Evolutionary conservation across 2,329 filamentous ascomycete genomes (phyloP), one percentile per base, ranked within the genome.

Genomic region (Pseudohalonectria lignicola): DNA sequence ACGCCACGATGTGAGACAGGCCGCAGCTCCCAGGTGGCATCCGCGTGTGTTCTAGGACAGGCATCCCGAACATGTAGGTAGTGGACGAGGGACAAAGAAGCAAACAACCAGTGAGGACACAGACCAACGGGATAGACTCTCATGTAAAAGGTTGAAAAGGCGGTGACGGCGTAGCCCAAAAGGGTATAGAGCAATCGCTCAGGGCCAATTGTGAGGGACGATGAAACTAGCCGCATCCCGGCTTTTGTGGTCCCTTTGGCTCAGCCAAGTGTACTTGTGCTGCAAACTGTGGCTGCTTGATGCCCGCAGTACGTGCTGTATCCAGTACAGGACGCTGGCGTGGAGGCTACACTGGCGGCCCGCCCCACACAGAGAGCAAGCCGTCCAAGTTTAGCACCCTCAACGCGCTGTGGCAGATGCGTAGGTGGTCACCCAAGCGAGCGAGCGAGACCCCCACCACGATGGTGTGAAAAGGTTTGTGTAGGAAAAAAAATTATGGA

Each of bases 401-500:
- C 23, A 26, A 26, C n/a, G 23, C 23, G 23, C 23, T 26, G 23
- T 26, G 23, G 23, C 39, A 30, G 39, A 23, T 31, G 8, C 29
- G 15, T 8, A 8, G n/a, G 12, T 8, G 31, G 13, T 8, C 8
- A 33, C 8, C 34, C 19, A 35, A n/a, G 34, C 20, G 13, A 36
- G 34, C 20, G 13, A 36, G 29, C 40, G 38, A 39, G 28, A 36
- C 37, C 40, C 36, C 37, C 31, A 42, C 31, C 34, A 35, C 20
- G 23, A 26, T 7, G 23, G 23, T 8, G 19, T 49, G 54, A 54
- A 54, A 54, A 55, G 50, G 46, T 52, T 51, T 47, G 50, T 49
- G 47, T 42, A 39, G 45, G 46, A 53, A 46, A 50, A 53, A 50
- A 46, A 43, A 39, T 37, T 42, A 35, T 28, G 32, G 25, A 38